Conservation (phyloP, 179 eudicot species). For the Heliamphora pulchella region DNA sequence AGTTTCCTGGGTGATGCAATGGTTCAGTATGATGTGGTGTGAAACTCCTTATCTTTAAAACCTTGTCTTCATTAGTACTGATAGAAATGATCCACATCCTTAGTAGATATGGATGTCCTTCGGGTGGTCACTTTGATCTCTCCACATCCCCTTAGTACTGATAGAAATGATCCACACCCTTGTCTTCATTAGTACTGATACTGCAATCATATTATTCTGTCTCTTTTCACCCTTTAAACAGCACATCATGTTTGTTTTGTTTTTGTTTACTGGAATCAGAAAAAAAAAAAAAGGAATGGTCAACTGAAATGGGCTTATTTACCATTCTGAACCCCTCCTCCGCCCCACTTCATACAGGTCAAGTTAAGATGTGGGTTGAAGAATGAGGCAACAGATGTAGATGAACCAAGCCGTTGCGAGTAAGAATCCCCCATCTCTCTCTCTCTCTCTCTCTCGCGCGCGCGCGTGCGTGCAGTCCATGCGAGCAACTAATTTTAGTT, state of each 20-base stretch:
- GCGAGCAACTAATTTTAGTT: neutral
- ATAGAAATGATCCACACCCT: too few relatives aligned
- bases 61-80: neutral
- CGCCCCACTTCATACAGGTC: slow-evolving; percentile 40
- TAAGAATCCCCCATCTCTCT: slow-evolving; percentile 28
- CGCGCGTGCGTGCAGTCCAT: neutral
- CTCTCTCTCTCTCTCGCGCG: slow-evolving; percentile 7
- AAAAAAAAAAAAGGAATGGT: neutral
- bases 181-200: neutral
- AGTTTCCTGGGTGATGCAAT: slow-evolving; percentile 3
- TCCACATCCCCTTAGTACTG: neutral
- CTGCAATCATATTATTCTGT: slow-evolving; percentile 10
- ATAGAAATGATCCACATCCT: neutral
- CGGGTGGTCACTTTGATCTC: neutral
- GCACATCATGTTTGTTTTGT: neutral
- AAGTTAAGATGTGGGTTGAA: slow-evolving; percentile 88
- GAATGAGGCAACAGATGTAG: slow-evolving; percentile 80
- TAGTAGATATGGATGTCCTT: neutral
- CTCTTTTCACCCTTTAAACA: neutral
- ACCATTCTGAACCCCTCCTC: neutral
- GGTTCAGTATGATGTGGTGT: neutral
- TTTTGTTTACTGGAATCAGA: neutral
- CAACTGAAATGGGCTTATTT: too few relatives aligned
- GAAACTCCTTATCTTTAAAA: neutral
- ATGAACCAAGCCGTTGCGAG: slow-evolving; percentile 99